These are phyloP conservation scores for Euryodendron excelsum DNA, from an alignment of 148 eudicot species.

Conservation along the genomic window DNA sequence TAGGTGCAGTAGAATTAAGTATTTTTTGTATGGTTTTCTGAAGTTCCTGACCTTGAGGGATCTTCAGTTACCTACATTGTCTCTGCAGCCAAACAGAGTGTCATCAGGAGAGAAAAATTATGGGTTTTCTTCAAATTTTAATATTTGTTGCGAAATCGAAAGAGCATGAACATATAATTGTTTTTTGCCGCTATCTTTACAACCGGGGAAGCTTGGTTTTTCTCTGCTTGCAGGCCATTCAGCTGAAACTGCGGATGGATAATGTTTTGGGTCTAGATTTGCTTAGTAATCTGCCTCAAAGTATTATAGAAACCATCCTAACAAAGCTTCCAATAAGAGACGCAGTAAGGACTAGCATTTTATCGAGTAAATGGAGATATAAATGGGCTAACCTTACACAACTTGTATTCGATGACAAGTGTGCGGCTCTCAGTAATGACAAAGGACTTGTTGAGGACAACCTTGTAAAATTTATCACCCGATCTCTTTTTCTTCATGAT, in stretches of 20 bases:
- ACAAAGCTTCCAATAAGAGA: constrained; percentile 52
- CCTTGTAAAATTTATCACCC: constrained; percentile 47
- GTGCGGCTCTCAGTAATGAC: constrained; percentile 35
- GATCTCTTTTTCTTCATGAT: constrained; percentile 47
- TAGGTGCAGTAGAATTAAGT: background rate
- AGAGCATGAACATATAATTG: background rate
- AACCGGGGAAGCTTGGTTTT: background rate
- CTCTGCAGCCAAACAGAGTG: background rate
- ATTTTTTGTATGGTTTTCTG: background rate
- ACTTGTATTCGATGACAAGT: constrained; percentile 49
- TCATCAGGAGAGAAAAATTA: background rate
- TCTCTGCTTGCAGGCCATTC: background rate
- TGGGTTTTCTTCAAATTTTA: background rate
- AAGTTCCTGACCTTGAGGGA: background rate
- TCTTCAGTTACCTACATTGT: background rate
- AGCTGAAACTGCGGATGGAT: constrained; percentile 15
- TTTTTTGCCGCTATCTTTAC: background rate
- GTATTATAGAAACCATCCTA: constrained; percentile 48
- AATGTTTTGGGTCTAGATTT: constrained; percentile 15
- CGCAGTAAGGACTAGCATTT: constrained; percentile 56
- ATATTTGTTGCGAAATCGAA: background rate
- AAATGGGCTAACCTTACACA: constrained; percentile 56
- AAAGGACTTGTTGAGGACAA: constrained; percentile 32
- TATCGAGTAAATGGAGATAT: constrained; percentile 62
- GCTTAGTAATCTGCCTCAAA: constrained; percentile 24